Base-by-base conservation (phyloP, 495 filamentous ascomycete species). In the Cercophora newfieldiana region DNA sequence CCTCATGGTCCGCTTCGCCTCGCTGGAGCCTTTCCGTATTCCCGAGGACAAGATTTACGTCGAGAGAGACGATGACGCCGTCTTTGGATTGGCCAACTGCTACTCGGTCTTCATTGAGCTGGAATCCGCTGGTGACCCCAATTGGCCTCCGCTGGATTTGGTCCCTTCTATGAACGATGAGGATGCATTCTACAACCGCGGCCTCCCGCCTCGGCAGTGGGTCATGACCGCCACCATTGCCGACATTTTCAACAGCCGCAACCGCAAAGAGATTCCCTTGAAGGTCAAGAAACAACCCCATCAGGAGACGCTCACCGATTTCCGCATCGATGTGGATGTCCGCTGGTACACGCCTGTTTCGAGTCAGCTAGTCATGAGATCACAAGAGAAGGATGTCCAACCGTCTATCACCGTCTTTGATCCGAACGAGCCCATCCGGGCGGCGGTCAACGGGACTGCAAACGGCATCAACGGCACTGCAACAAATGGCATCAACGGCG, bases 81-180 rank as follows among this genome's bases (percentile, higher is more conserved):
- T 72, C 14, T 80, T 77, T 69, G 78, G 74, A 22, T 68, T 86
- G 62, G 81, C 76, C 26, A 79, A 82, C 30, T 58, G 66, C 19
- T 86, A 86, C 69, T 70, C 73, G 28, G 64, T 85, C 24, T 72
- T 75, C n/a, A 68, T 84, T 37, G 77, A 81, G 66, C 64, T 86
- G 6, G 79, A 84, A 59, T 80, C 81, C 7, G 75, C 78, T 1
- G 77, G 79, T 30, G 79, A 77, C 56, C 67, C 71, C 37, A 71
- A 75, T 56, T 86, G 83, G 83, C 83, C 83, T n/a, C 81, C 82
- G 0, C 49, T 75, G 37, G 77, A 79, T 24, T 69, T 81, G 1
- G 69, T 79, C 30, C 26, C 54, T 19, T 71, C 72, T n/a, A 65
- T 70, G 44, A 68, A 72, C 49, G 66, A 63, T 26, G 64, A 68